Conservation (phyloP, 129 eudicot species). For the Dittrichia graveolens region DNA sequence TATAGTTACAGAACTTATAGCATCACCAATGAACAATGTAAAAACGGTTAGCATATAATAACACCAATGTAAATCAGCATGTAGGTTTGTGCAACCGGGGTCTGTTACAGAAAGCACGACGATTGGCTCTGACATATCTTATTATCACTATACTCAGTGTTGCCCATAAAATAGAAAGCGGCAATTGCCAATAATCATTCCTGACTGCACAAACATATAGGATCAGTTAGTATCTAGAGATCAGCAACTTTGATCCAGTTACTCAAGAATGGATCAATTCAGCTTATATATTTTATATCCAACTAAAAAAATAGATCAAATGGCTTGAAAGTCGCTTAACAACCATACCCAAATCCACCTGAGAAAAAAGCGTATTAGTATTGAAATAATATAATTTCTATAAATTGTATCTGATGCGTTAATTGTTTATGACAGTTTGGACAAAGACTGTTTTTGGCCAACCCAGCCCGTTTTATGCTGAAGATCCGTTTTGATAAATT, state of each 20-base stretch:
- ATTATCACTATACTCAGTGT: constrained; percentile 61
- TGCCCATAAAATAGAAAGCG: constrained; percentile 76
- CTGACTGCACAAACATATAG: constrained; percentile 45
- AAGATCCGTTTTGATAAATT: background rate
- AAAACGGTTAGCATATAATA: background rate
- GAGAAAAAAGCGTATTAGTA: no score
- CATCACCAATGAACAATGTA: constrained; percentile 15
- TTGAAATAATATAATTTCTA: no score
- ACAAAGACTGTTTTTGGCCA: no score
- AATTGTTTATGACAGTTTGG: no score
- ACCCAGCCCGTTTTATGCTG: no score
- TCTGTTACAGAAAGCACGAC: constrained; percentile 76
- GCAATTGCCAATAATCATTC: constrained; percentile 46
- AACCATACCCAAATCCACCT: no score
- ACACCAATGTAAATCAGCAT: constrained; percentile 25
- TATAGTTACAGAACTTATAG: background rate
- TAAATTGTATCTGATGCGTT: no score
- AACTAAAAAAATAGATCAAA: background rate
- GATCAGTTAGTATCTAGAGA: background rate
- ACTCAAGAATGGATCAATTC: background rate
- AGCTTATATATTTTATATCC: background rate
- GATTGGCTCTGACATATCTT: constrained; percentile 58
- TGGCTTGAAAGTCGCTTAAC: no score
- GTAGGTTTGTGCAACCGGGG: constrained; percentile 71
- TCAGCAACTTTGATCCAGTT: background rate